phyloP scores from a whole-genome alignment of 2,329 filamentous ascomycete species.

The Hirsutella thompsonii region DNA sequence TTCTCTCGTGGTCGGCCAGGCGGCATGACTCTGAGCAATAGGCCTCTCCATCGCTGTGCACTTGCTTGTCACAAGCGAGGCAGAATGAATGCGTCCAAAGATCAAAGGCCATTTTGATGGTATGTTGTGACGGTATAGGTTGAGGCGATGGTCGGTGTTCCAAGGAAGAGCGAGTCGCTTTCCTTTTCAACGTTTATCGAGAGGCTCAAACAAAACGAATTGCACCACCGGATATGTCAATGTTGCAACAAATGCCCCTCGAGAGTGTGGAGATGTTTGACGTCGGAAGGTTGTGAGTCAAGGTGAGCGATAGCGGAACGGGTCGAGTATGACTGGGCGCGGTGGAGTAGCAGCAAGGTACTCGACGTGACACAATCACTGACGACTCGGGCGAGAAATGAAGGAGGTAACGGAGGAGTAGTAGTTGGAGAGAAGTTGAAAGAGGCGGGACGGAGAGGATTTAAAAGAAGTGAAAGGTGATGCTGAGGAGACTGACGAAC shows the following conservation, averaged over 20 bases:
- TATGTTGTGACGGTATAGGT: conserved; percentile 7
- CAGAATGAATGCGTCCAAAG: conserved; percentile 86
- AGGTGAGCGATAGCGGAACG: conserved; percentile 7
- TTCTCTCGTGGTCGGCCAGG: conserved; percentile 74
- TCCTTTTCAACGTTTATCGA: conserved; percentile 1
- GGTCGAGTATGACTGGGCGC: background rate
- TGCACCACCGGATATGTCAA: conserved; percentile 1
- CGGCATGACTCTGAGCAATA: conserved; percentile 92
- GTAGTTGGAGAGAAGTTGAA: conserved; percentile 1
- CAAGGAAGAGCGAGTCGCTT: conserved; percentile 5
- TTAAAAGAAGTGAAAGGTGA: background rate
- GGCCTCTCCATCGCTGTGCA: conserved; percentile 62
- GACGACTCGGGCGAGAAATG: background rate
- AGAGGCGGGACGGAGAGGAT: background rate
- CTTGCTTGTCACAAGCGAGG: conserved; percentile 72
- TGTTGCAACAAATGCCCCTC: conserved; percentile 1
- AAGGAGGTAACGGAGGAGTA: background rate
- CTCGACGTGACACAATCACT: background rate
- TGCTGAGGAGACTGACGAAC: conserved; percentile 1
- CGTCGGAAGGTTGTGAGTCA: conserved; percentile 9
- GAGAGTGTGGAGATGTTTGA: conserved; percentile 1
- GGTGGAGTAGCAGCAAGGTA: background rate
- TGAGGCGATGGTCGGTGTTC: conserved; percentile 8
- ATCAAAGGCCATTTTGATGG: conserved; percentile 38
- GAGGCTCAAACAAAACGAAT: background rate